Conservation (phyloP, 768 basidiomycete species). For the Hortiboletus campestris region DNA sequence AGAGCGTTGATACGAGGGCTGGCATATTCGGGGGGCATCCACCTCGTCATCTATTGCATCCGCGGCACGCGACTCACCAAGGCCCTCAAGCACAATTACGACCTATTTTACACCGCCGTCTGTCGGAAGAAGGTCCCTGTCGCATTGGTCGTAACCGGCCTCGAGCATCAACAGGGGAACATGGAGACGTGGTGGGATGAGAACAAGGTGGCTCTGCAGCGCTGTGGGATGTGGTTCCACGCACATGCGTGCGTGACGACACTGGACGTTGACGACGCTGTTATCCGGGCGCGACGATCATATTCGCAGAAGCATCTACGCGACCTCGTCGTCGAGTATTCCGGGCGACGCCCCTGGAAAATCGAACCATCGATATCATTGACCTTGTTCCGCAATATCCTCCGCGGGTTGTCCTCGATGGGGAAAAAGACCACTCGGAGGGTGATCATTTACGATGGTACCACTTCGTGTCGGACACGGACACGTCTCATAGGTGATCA, state of each 20-base stretch:
- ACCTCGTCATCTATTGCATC: constrained; percentile 10
- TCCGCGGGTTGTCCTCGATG: neutral
- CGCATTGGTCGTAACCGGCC: constrained; percentile 35
- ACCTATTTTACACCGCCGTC: constrained; percentile 32
- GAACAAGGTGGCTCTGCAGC: constrained; percentile 27
- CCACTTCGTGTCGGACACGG: neutral
- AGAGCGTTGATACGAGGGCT: neutral
- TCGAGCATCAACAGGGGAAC: constrained; percentile 25
- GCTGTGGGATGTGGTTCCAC: constrained; percentile 29
- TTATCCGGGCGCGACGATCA: neutral
- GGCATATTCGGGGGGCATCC: constrained; percentile 1
- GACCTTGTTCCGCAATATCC: neutral
- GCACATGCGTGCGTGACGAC: constrained; percentile 10
- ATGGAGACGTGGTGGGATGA: constrained; percentile 29
- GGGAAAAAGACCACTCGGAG: neutral
- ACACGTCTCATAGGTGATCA: neutral
- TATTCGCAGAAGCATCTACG: neutral
- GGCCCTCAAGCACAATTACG: constrained; percentile 31
- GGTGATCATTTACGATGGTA: neutral
- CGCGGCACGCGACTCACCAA: neutral
- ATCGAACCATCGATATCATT: neutral
- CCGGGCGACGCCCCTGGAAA: neutral
- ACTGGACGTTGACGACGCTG: neutral
- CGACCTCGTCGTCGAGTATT: neutral
- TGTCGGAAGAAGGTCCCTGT: constrained; percentile 36